These are phyloP conservation scores for Fusarium chlamydosporum DNA, from an alignment of 2,329 filamentous ascomycete genomes.

Conservation along the genomic window DNA sequence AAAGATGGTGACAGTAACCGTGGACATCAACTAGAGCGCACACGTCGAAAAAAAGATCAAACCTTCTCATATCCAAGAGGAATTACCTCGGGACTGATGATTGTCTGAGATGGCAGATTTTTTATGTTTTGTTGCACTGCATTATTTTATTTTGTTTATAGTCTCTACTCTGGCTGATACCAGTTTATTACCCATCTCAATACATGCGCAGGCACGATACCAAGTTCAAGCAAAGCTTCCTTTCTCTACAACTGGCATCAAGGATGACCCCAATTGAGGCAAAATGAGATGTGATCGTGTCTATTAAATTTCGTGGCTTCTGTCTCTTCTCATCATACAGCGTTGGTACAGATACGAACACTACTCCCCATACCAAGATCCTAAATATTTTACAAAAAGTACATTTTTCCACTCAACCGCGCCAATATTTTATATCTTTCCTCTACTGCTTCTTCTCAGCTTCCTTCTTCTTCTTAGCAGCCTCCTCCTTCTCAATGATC, in stretches of 20 bases:
- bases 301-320: slow-evolving; percentile 47
- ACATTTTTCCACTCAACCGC: slow-evolving; percentile 23
- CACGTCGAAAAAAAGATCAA: background rate
- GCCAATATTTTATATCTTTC: slow-evolving; percentile 8
- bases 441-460: slow-evolving; percentile 25
- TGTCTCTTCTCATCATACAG: slow-evolving; percentile 46
- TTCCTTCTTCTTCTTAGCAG: slow-evolving; percentile 40
- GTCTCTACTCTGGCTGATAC: slow-evolving; percentile 46
- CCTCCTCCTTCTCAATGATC: slow-evolving; percentile 36
- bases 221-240: background rate
- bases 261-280: background rate
- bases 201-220: slow-evolving; percentile 36
- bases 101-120: slow-evolving; percentile 7
- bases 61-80: background rate
- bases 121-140: slow-evolving; percentile 42
- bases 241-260: background rate
- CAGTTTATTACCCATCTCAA: slow-evolving; percentile 45
- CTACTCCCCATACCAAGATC: slow-evolving; percentile 35
- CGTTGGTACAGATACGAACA: slow-evolving; percentile 48
- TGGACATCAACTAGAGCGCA: background rate
- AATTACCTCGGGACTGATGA: background rate
- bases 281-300: slow-evolving; percentile 49
- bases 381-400: slow-evolving; percentile 46
- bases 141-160: slow-evolving; percentile 27
- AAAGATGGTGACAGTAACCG: background rate